These are phyloP conservation scores for Metschnikowia koreensis DNA, from an alignment of 805 yeast species.

Conservation along the genomic window DNA sequence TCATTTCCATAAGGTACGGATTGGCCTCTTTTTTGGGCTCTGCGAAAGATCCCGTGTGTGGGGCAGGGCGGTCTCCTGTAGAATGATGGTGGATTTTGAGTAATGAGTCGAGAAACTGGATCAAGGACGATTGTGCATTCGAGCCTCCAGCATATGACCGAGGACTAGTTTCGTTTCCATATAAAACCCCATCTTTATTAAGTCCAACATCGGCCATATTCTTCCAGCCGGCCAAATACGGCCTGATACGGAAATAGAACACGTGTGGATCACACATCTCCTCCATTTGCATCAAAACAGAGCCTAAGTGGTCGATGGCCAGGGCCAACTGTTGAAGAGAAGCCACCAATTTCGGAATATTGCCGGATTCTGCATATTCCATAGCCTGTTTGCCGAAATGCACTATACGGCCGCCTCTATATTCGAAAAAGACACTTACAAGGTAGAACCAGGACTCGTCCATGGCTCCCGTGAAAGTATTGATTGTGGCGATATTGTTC, in stretches of 20 bases:
- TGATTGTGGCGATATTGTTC: conserved; percentile 71
- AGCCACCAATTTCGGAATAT: conserved; percentile 40
- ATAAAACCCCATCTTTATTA: conserved; percentile 63
- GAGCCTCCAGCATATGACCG: conserved; percentile 81
- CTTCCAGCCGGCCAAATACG: conserved; percentile 91
- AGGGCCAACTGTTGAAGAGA: conserved; percentile 68
- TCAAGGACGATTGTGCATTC: conserved; percentile 87
- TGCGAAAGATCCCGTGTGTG: conserved; percentile 19
- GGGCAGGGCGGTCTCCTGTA: conserved; percentile 56
- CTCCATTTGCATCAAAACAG: conserved; percentile 76
- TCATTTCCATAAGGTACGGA: conserved; percentile 77
- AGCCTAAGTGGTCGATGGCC: conserved; percentile 68
- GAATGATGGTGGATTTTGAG: conserved; percentile 76
- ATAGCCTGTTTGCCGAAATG: conserved; percentile 68
- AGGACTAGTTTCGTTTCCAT: conserved; percentile 62
- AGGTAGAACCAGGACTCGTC: conserved; percentile 95
- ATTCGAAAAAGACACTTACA: conserved; percentile 83
- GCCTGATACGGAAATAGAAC: conserved; percentile 82
- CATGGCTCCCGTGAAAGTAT: conserved; percentile 83
- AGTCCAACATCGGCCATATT: conserved; percentile 87
- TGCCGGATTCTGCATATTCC: conserved; percentile 48
- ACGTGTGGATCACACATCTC: conserved; percentile 95
- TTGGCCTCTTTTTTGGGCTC: conserved; percentile 23
- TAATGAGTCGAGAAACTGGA: conserved; percentile 80
- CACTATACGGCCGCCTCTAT: conserved; percentile 72